Evolutionary conservation across 371 early-diverging fungal genomes (phyloP), one percentile per base, ranked within the genome.

Genomic region (Mortierella polycephala): DNA sequence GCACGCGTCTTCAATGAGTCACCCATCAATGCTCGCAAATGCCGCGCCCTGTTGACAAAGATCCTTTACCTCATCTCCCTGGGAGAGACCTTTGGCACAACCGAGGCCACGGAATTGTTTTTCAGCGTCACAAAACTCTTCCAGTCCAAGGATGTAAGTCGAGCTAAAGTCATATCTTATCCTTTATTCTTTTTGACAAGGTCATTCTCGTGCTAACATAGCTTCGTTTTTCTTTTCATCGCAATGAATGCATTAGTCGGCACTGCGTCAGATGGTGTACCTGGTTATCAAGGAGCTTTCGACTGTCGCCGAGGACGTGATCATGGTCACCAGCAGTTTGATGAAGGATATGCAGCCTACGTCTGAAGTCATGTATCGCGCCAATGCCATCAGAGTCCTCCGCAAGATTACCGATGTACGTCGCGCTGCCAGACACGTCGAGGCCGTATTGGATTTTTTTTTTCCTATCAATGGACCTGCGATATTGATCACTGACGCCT

Each of bases 121-220:
- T 99, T 99, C 82, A 93, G 94, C 75, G 94, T 96, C 71, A 98
- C 96, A 12, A 96, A 97, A 87, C 91, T 98, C 60, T 99, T 99
- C 85, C 98, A 98, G 86, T 91, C 90, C 68, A 95, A 93, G 83
- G 98, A 98, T 85, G 96, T 95, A 89, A 80, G 92, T 60, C n/a
- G 62, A 20, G 5, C 37, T 49, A 8, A 30, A 16, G 8, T 14
- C 30, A 3, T 51, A 7, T 8, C 42, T 40, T n/a, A 8, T 44
- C 37, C 14, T 59, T 21, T 18, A 40, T 39, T 39, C 57, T 39
- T 57, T 12, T 30, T 30, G 4, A 30, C 23, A 57, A 45, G 45
- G 9, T 56, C 20, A 2, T 57, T 72, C n/a, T 45, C 40, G 52
- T 51, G 37, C 40, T 46, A 42, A 37, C 16, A 37, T 42, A 20